These are phyloP conservation scores for Stagonosporopsis tanaceti DNA, from an alignment of 2,329 filamentous ascomycete species.

Conservation along the genomic window DNA sequence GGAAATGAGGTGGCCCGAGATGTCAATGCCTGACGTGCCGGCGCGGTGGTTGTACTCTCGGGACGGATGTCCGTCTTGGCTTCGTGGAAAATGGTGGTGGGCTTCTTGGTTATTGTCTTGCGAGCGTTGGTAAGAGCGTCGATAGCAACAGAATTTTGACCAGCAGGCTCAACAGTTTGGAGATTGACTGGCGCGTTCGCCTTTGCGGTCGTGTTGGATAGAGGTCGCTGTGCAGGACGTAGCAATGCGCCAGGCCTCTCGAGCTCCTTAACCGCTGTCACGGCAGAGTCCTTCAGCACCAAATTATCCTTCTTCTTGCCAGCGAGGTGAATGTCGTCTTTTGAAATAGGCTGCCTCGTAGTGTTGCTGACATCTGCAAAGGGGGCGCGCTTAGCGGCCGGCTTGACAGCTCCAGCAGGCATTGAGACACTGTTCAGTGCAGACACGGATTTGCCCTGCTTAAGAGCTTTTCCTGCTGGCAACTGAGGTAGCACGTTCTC, in stretches of 20 bases:
- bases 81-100: slow-evolving; percentile 65
- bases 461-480: slow-evolving; percentile 62
- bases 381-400: slow-evolving; percentile 75
- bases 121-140: slow-evolving; percentile 46
- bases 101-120: slow-evolving; percentile 61
- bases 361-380: slow-evolving; percentile 86
- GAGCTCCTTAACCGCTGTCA: slow-evolving; percentile 46
- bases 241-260: slow-evolving; percentile 57
- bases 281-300: slow-evolving; percentile 44
- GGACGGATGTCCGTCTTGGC: slow-evolving; percentile 28
- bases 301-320: slow-evolving; percentile 51
- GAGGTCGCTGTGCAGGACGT: slow-evolving; percentile 69
- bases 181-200: slow-evolving; percentile 25
- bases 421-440: slow-evolving; percentile 63
- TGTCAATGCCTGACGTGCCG: slow-evolving; percentile 33
- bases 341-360: slow-evolving; percentile 50
- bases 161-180: slow-evolving; percentile 27
- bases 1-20: slow-evolving; percentile 36
- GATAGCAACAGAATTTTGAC: slow-evolving; percentile 33
- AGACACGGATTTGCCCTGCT: slow-evolving; percentile 81
- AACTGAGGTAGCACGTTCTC: slow-evolving; percentile 67
- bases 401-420: slow-evolving; percentile 66
- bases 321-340: slow-evolving; percentile 65
- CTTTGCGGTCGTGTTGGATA: slow-evolving; percentile 42
- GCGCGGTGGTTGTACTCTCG: slow-evolving; percentile 27